Percentiles rank a stretch among this genome's conserved stretches.
phyloP scores from a whole-genome alignment of 1,284 basidiomycete genomes.

The Cutaneotrichosporon cutaneum region DNA sequence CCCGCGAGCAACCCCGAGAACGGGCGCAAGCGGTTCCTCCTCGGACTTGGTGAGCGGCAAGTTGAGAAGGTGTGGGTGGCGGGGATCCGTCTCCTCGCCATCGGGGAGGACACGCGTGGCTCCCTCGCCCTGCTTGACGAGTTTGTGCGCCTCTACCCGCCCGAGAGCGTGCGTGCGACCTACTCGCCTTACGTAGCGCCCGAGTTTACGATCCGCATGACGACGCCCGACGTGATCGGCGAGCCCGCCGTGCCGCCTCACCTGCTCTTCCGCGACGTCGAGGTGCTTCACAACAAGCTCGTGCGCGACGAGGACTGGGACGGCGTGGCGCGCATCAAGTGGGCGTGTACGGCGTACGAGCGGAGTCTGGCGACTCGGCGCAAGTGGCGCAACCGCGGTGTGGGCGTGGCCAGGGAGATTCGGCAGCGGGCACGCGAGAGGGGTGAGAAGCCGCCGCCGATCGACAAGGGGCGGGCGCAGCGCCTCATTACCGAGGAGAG shows the following conservation, averaged over 20 bases:
- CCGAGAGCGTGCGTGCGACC: constrained; percentile 29
- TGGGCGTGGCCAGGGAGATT: constrained; percentile 24
- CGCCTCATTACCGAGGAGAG: neutral
- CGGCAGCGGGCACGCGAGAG: neutral
- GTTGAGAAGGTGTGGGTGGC: constrained; percentile 43
- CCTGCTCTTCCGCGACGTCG: constrained; percentile 47
- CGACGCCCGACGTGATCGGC: constrained; percentile 29
- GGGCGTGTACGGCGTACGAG: constrained; percentile 35
- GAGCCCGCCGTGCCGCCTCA: constrained; percentile 51
- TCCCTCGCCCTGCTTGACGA: constrained; percentile 27
- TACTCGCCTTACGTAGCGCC: constrained; percentile 33
- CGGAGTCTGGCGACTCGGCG: constrained; percentile 35
- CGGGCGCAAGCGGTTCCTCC: constrained; percentile 23
- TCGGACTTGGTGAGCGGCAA: constrained; percentile 45
- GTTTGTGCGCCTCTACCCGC: constrained; percentile 43
- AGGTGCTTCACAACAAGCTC: constrained; percentile 45
- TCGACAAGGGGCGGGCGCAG: neutral
- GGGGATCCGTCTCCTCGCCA: constrained; percentile 39
- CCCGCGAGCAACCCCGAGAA: constrained; percentile 1
- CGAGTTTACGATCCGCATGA: constrained; percentile 37
- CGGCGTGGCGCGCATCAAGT: constrained; percentile 40
- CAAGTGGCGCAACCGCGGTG: constrained; percentile 34
- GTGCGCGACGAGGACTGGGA: constrained; percentile 37
- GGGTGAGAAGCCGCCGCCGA: neutral
- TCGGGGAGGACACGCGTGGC: constrained; percentile 24